phyloP scores from a whole-genome alignment of 1,284 basidiomycete genomes.

The Termitomyces sp. region DNA sequence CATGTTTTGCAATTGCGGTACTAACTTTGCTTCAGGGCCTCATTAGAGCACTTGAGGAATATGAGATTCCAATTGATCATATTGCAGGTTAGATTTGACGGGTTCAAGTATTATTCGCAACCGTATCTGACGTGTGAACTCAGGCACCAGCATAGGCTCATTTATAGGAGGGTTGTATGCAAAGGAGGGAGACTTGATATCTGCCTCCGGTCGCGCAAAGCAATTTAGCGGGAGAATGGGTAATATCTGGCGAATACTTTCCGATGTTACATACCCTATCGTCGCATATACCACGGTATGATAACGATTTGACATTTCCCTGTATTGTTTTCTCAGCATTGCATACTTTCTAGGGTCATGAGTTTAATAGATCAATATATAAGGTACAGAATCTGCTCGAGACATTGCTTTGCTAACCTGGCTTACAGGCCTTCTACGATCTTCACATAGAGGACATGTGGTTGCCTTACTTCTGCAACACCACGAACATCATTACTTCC shows the following conservation, averaged over 20 bases:
- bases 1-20: not conserved
- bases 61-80: slow-evolving; percentile 89
- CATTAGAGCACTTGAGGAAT: slow-evolving; percentile 88
- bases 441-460: slow-evolving; percentile 99
- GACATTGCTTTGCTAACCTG: not conserved
- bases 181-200: slow-evolving; percentile 86
- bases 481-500: slow-evolving; percentile 97
- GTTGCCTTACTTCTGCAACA: slow-evolving; percentile 98
- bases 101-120: not conserved
- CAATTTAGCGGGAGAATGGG: slow-evolving; percentile 91
- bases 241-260: slow-evolving; percentile 91
- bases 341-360: slow-evolving; percentile 62
- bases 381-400: slow-evolving; percentile 48
- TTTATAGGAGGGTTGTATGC: slow-evolving; percentile 97
- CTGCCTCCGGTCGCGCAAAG: slow-evolving; percentile 82
- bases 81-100: slow-evolving; percentile 56
- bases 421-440: slow-evolving; percentile 71
- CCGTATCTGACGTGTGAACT: slow-evolving; percentile 1
- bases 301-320: slow-evolving; percentile 18
- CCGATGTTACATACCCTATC: slow-evolving; percentile 95
- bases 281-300: slow-evolving; percentile 95
- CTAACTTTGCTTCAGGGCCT: slow-evolving; percentile 57
- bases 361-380: slow-evolving; percentile 84
- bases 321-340: not conserved
- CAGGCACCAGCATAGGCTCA: slow-evolving; percentile 85